These are phyloP conservation scores for Globisporangium lucens DNA, from an alignment of 352 stramenopile species.

Conservation along the genomic window DNA sequence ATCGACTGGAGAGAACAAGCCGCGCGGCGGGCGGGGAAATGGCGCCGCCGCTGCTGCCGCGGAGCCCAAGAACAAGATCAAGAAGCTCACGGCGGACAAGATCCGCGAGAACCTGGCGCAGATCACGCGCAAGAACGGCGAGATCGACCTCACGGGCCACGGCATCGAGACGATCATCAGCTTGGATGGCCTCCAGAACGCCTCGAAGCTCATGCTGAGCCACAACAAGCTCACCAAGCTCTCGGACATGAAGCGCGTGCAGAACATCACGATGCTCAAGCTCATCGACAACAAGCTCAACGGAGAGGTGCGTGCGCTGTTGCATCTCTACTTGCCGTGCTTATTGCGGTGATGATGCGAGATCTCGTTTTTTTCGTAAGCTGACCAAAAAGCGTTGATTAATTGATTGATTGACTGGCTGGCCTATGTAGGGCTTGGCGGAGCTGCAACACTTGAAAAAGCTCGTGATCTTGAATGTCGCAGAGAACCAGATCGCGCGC, in stretches of 20 bases:
- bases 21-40: not conserved
- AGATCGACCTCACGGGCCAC: conserved; percentile 58
- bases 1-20: not conserved
- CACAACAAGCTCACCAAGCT: conserved; percentile 86
- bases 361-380: not conserved
- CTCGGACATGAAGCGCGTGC: conserved; percentile 56
- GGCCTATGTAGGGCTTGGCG: conserved; percentile 31
- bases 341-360: not conserved
- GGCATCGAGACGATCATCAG: conserved; percentile 83
- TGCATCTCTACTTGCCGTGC: not conserved
- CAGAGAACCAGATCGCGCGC: conserved; percentile 71
- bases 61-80: conserved; percentile 68
- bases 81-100: conserved; percentile 87
- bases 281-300: conserved; percentile 77
- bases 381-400: not conserved
- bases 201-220: conserved; percentile 79
- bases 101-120: conserved; percentile 48
- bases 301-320: conserved; percentile 34
- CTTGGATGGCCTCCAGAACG: conserved; percentile 51
- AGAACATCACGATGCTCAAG: conserved; percentile 73
- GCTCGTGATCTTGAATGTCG: conserved; percentile 74
- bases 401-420: not conserved
- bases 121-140: conserved; percentile 44
- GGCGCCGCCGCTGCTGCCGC: not conserved
- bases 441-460: conserved; percentile 79